phyloP scores from a whole-genome alignment of 352 stramenopile species.

The Plasmopara halstedii region DNA sequence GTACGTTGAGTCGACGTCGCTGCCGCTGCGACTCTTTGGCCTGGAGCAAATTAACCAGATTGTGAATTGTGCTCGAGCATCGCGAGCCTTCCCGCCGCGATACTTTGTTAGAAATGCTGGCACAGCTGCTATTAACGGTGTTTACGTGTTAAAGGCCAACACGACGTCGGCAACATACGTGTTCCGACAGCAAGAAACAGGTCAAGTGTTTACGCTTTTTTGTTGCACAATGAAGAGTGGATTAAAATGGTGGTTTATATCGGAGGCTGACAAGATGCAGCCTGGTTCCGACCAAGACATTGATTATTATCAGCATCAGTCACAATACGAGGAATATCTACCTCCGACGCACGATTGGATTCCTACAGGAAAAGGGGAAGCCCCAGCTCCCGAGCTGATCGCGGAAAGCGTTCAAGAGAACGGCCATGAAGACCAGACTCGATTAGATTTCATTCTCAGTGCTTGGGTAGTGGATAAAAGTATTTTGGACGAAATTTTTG shows the following conservation, averaged over 20 bases:
- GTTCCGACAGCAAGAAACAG: constrained; percentile 58
- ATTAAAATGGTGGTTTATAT: constrained; percentile 99
- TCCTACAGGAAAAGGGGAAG: constrained; percentile 61
- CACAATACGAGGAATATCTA: constrained; percentile 88
- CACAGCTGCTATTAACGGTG: constrained; percentile 87
- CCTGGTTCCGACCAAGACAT: constrained; percentile 97
- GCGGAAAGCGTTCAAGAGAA: constrained; percentile 54
- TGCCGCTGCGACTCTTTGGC: constrained; percentile 91
- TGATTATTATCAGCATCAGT: constrained; percentile 99
- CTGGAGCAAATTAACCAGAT: constrained; percentile 93
- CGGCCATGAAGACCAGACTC: constrained; percentile 35
- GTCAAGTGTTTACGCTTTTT: constrained; percentile 91
- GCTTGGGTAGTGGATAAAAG: constrained; percentile 64
- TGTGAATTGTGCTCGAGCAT: constrained; percentile 77
- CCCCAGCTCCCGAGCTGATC: constrained; percentile 61
- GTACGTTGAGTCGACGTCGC: constrained; percentile 86
- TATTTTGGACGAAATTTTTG: constrained; percentile 83
- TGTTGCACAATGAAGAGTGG: constrained; percentile 97
- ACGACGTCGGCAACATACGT: constrained; percentile 65
- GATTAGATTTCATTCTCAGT: constrained; percentile 69
- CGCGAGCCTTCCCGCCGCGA: constrained; percentile 74
- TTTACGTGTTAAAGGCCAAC: constrained; percentile 83
- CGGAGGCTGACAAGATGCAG: constrained; percentile 94
- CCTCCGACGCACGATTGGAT: constrained; percentile 89
- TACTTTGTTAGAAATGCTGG: constrained; percentile 90